Percentiles rank a stretch among this genome's conserved stretches.
Evolutionary conservation across 208 protist genomes (phyloP).

Genomic region (Novymonas esmeraldas): DNA sequence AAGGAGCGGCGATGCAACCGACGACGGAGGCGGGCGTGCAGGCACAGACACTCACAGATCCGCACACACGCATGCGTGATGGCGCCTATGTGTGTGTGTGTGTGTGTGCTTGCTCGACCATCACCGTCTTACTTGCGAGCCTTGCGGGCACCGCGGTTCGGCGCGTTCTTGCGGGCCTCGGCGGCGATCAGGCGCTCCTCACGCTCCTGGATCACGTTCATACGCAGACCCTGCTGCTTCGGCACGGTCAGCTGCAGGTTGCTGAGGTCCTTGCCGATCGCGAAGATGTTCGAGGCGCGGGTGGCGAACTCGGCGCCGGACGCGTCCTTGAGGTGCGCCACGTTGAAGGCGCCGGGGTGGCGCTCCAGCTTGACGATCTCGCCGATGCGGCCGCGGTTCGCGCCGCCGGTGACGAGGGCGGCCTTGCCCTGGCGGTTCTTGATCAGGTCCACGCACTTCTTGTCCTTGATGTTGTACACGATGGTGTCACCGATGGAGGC

Average conservation of each 20-base stretch:
- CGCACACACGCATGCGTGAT: background rate
- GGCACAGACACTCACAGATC: too few species aligned
- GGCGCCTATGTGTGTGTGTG: background rate
- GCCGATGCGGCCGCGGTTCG: constrained; percentile 99
- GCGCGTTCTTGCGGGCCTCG: constrained; percentile 63
- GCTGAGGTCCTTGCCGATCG: constrained; percentile 96
- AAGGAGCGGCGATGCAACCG: background rate
- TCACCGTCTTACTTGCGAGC: constrained; percentile 44
- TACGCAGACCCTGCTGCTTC: constrained; percentile 95
- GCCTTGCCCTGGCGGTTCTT: constrained; percentile 94
- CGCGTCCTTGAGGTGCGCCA: constrained; percentile 97
- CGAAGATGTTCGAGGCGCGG: constrained; percentile 98
- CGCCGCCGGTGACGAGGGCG: constrained; percentile 97
- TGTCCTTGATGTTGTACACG: constrained; percentile 96
- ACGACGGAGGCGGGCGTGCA: too few species aligned
- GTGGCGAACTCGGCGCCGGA: constrained; percentile 97
- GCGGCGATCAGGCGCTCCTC: constrained; percentile 86
- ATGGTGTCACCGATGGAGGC: constrained; percentile 97
- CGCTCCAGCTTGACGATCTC: constrained; percentile 93
- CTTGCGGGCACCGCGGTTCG: constrained; percentile 50
- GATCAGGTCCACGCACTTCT: constrained; percentile 93
- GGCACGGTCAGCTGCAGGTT: constrained; percentile 95
- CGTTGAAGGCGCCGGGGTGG: constrained; percentile 97
- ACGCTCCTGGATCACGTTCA: constrained; percentile 88
- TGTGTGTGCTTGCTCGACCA: background rate